Conservation (phyloP, 2,329 filamentous ascomycete genomes). For the Alternaria ethzedia region DNA sequence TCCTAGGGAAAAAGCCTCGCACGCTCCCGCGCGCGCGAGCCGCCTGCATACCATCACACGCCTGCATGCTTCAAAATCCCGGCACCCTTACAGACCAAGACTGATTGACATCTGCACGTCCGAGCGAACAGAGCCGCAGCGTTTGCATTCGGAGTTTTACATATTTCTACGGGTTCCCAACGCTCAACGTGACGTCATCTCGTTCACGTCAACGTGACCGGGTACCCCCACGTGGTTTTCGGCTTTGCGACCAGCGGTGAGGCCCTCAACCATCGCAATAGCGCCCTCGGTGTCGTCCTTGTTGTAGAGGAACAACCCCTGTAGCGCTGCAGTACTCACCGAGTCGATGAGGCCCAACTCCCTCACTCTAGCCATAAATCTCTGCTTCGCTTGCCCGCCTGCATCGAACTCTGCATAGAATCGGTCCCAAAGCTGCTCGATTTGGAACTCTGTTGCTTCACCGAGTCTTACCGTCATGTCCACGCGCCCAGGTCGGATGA, state of each 20-base stretch:
- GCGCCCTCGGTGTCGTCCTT: slow-evolving; percentile 90
- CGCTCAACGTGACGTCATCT: slow-evolving; percentile 12
- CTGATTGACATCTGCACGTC: slow-evolving; percentile 6
- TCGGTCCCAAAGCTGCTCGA: slow-evolving; percentile 86
- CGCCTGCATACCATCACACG: slow-evolving; percentile 16
- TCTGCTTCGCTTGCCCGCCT: slow-evolving; percentile 65
- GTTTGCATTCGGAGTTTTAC: neutral
- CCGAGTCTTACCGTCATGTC: slow-evolving; percentile 93
- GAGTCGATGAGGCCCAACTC: slow-evolving; percentile 73
- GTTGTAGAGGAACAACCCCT: slow-evolving; percentile 94
- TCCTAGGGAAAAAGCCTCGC: neutral
- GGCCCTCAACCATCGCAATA: slow-evolving; percentile 75
- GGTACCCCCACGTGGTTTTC: slow-evolving; percentile 39
- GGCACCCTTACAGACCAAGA: neutral
- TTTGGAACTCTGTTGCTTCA: slow-evolving; percentile 85
- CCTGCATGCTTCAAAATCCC: slow-evolving; percentile 3
- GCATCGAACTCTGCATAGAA: slow-evolving; percentile 87
- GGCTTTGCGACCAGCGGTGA: slow-evolving; percentile 48
- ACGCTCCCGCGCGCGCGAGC: slow-evolving; percentile 13
- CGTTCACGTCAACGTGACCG: slow-evolving; percentile 38
- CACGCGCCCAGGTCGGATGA: slow-evolving; percentile 89
- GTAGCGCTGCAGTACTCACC: slow-evolving; percentile 87
- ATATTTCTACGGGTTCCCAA: slow-evolving; percentile 4
- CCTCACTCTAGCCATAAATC: slow-evolving; percentile 74
- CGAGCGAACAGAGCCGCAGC: neutral